Evolutionary conservation across 2,329 filamentous ascomycete species (phyloP), one percentile per base, ranked within the genome.

Genomic region (Sporothrix humicola): DNA sequence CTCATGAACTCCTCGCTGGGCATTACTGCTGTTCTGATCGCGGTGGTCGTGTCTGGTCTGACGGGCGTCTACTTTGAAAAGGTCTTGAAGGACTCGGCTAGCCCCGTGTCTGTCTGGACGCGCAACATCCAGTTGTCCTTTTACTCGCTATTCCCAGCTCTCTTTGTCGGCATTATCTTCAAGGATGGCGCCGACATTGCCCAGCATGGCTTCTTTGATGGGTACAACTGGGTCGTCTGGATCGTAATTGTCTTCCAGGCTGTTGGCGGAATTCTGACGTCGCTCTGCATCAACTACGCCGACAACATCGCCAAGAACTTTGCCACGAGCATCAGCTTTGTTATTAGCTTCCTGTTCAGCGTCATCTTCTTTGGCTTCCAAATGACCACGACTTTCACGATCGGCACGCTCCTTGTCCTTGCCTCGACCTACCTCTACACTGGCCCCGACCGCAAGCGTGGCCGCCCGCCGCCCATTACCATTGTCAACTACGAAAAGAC

Each of bases 281-380:
- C 92, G 1, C 86, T 96, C 74, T 93, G 92, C 80, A 92, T 96
- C 81, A 93, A 92, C 76, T 93, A 94, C 79, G 90, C 92, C 5
- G 92, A 96, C 83, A 97, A 96, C 79, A 97, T 97, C 80, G 91
- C 93, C 74, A 97, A 97, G 85, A 97, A 96, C 80, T 95, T 97
- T 82, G 94, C 95, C 4, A 95, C 94, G 5, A 96, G 93, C 78
- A 93, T 97, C 75, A 97, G 94, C 79, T 97, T 98, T 75, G 85
- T 98, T 73, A 84, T 98, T 69, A 97, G 93, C 80, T 94, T 95
- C 76, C 77, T 98, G 15, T 93, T 93, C 71, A 97, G 94, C 79
- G 88, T 97, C 1, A 91, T 90, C 82, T 92, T 97, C 77, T 97
- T 98, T 80, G 88, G 95, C 69, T 93, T 97, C 77, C 83, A 89